These are phyloP conservation scores for Starmerella floricola DNA, from an alignment of 805 yeast species.

Conservation along the genomic window DNA sequence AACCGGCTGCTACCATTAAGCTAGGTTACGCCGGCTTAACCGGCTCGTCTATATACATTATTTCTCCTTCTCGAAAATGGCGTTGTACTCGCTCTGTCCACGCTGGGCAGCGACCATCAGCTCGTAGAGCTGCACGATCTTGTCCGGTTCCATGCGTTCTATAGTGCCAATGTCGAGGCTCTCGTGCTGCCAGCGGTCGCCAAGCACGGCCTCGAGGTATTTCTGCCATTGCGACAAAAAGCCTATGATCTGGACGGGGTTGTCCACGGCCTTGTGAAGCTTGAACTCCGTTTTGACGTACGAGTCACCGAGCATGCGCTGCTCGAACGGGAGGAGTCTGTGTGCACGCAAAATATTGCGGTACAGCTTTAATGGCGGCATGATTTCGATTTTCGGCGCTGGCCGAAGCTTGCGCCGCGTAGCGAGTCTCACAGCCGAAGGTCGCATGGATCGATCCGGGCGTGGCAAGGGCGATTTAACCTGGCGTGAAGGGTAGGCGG, in stretches of 20 bases:
- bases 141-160: constrained; percentile 82
- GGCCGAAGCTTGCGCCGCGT: constrained; percentile 20
- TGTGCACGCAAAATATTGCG: constrained; percentile 78
- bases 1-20: too few species aligned
- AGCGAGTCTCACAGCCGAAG: constrained; percentile 9
- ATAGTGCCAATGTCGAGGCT: constrained; percentile 51
- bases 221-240: constrained; percentile 87
- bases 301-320: constrained; percentile 71
- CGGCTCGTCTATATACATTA: background rate
- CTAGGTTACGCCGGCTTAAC: too few species aligned
- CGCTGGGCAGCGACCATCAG: constrained; percentile 35
- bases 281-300: constrained; percentile 84
- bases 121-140: constrained; percentile 55
- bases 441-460: constrained; percentile 2
- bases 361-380: constrained; percentile 75
- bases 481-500: too few species aligned
- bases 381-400: constrained; percentile 29
- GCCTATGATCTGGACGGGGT: constrained; percentile 89
- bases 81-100: constrained; percentile 30
- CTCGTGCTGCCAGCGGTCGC: constrained; percentile 53
- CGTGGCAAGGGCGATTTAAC: too few species aligned
- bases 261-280: constrained; percentile 67
- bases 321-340: constrained; percentile 44
- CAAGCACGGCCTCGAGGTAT: constrained; percentile 30
- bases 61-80: constrained; percentile 17